Evolutionary conservation across 805 yeast species (phyloP).

Genomic region (Lachancea thermotolerans): DNA sequence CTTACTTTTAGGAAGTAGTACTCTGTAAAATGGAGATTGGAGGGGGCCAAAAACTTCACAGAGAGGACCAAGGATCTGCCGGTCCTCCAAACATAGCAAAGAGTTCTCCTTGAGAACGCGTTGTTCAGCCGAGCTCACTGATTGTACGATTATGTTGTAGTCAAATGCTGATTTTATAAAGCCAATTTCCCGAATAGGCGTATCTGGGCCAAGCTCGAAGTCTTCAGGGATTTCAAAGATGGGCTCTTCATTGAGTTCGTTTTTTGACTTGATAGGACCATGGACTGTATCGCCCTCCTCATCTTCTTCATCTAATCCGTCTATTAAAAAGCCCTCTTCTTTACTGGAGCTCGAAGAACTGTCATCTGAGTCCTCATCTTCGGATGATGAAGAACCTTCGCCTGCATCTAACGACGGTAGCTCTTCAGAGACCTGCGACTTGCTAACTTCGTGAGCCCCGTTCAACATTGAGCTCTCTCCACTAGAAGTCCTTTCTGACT

Average conservation of each 20-base stretch:
- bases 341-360: constrained; percentile 4
- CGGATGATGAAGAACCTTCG: constrained; percentile 17
- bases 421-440: no score
- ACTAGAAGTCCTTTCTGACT: background rate
- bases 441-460: no score
- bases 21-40: constrained; percentile 72
- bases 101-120: constrained; percentile 77
- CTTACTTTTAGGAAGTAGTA: constrained; percentile 34
- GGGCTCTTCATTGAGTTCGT: constrained; percentile 64
- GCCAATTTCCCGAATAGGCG: constrained; percentile 71
- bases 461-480: no score
- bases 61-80: constrained; percentile 64
- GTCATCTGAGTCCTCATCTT: constrained; percentile 15
- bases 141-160: constrained; percentile 62
- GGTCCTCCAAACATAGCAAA: constrained; percentile 68
- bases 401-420: no score
- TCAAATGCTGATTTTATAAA: constrained; percentile 63
- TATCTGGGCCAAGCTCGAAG: constrained; percentile 48
- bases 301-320: constrained; percentile 21
- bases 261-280: constrained; percentile 72
- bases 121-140: constrained; percentile 74
- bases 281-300: constrained; percentile 40
- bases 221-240: constrained; percentile 65
- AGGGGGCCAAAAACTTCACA: constrained; percentile 89
- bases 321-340: constrained; percentile 8